Base-by-base conservation (phyloP, 2,329 filamentous ascomycete genomes). In the Cadophora sp. region DNA sequence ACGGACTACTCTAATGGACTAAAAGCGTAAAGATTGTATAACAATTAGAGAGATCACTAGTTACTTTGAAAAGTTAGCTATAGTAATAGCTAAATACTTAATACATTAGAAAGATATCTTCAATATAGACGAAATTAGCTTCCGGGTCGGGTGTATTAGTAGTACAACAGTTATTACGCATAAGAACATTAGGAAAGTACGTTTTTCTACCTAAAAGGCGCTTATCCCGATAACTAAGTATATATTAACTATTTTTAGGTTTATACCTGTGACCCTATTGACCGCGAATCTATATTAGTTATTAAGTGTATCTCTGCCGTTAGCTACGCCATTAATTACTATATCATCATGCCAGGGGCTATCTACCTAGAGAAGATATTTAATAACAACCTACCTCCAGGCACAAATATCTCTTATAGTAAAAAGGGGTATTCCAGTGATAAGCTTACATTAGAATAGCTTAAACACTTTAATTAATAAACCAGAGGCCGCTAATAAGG, bases 31-130 rank as follows among this genome's bases (percentile, higher is more conserved):
- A n/a, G 50, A 53, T 53, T 53, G 27, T 53, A 53, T 53, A 53
- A 12, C 24, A 4, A 53, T 27, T 53, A 27, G 27, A 16, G 24
- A 27, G 5, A 53, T 53, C 16, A 27, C 9, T 5, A 16, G 50
- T 4, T 53, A 14, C 11, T 53, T 53, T 53, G 11, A 53, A 7
- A 53, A 53, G 50, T 9, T 53, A 53, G 24, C 7, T 27, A 12
- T 4, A 5, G 12, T 53, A 27, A 53, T 53, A 9, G 4, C 4
- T 1, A 53, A 53, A 16, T 53, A 53, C 50, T 2, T 2, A 9
- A 27, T 53, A 5, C 14, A 53, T 53, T 53, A 53, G 11, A 53
- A 53, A 53, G 24, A 53, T 53, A 53, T 53, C 50, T 53, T 53
- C 16, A 53, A 53, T 27, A 27, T 53, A 14, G 11, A 53, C 24